Conservation (phyloP, 768 basidiomycete genomes). For the Basidioascus undulatus region DNA sequence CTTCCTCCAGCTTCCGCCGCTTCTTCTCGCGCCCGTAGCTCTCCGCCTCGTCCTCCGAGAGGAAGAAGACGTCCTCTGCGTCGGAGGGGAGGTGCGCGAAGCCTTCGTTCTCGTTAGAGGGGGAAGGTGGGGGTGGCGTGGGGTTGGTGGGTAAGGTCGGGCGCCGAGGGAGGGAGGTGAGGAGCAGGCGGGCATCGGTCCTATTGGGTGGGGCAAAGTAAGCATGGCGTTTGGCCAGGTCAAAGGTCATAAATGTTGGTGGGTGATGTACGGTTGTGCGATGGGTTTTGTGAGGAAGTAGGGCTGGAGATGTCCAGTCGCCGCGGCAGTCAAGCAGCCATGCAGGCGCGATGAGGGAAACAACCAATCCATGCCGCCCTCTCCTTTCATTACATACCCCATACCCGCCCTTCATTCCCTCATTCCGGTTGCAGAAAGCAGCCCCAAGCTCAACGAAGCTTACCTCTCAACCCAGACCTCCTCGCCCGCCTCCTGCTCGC, state of each 20-base stretch:
- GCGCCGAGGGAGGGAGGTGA: conserved; percentile 26
- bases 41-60: conserved; percentile 38
- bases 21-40: conserved; percentile 47
- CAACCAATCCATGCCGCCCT: neutral
- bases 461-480: conserved; percentile 66
- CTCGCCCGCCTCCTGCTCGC: conserved; percentile 11
- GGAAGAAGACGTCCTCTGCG: conserved; percentile 60
- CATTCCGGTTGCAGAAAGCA: neutral
- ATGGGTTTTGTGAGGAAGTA: conserved; percentile 6
- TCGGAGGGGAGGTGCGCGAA: conserved; percentile 76
- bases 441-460: conserved; percentile 11
- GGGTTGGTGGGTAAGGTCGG: conserved; percentile 8
- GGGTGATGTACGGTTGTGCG: neutral
- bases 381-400: no score
- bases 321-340: neutral
- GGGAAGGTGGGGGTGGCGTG: conserved; percentile 23
- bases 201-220: conserved; percentile 19
- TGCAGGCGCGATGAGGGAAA: neutral
- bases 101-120: conserved; percentile 22
- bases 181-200: conserved; percentile 54
- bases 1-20: conserved; percentile 30
- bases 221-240: neutral
- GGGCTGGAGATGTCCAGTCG: conserved; percentile 4
- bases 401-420: no score
- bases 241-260: neutral